Evolutionary conservation across 768 basidiomycete genomes (phyloP).

Genomic region (Hypsizygus marmoreus): DNA sequence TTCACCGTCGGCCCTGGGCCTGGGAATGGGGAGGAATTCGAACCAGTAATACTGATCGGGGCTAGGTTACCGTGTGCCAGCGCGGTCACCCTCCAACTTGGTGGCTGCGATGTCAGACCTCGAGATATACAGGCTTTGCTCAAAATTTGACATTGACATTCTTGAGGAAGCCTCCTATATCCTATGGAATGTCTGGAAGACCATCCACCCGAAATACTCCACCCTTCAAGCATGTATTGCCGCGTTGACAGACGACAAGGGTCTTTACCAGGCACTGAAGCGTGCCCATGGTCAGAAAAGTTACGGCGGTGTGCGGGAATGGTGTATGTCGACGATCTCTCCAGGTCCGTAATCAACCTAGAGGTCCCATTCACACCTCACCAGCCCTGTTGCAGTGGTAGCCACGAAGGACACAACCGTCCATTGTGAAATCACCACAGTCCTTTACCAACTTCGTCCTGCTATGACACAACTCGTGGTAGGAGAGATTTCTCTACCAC

Average conservation of each 20-base stretch:
- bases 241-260: slow-evolving; percentile 30
- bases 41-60: background rate
- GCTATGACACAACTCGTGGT: slow-evolving; percentile 31
- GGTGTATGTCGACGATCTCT: slow-evolving; percentile 17
- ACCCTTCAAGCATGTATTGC: slow-evolving; percentile 35
- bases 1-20: no score
- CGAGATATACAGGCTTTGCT: slow-evolving; percentile 28
- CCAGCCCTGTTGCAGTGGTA: no score
- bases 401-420: slow-evolving; percentile 14
- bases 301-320: slow-evolving; percentile 35
- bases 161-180: slow-evolving; percentile 42
- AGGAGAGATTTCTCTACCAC: slow-evolving; percentile 33
- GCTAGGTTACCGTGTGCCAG: no score
- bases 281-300: slow-evolving; percentile 25
- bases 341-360: no score
- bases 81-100: slow-evolving; percentile 1
- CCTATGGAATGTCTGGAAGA: slow-evolving; percentile 41
- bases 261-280: slow-evolving; percentile 35
- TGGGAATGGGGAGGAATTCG: no score
- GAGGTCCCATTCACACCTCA: no score
- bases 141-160: slow-evolving; percentile 38
- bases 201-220: slow-evolving; percentile 27
- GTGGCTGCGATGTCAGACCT: slow-evolving; percentile 23
- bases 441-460: slow-evolving; percentile 32
- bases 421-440: slow-evolving; percentile 18